phyloP scores from a whole-genome alignment of 1,284 basidiomycete species.

The Sanghuangporus weigelae region DNA sequence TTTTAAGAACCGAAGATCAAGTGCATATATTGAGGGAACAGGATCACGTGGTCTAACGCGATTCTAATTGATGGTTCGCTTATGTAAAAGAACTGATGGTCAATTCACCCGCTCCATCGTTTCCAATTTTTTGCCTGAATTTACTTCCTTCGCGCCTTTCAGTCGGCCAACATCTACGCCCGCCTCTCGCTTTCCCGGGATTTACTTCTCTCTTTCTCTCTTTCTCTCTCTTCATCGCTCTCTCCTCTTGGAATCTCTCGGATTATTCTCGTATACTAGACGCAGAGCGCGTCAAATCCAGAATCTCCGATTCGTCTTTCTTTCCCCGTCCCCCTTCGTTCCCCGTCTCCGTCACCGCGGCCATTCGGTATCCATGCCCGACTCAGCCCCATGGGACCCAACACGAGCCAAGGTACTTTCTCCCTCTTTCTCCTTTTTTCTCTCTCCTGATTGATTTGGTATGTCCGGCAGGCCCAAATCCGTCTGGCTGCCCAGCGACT shows the following conservation, averaged over 20 bases:
- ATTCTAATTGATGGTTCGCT: not conserved
- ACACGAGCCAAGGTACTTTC: conserved; percentile 23
- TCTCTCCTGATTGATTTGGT: not conserved
- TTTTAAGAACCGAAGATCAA: not conserved
- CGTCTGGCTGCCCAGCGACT: conserved; percentile 58
- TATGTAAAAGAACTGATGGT: not conserved
- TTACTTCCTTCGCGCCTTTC: not conserved
- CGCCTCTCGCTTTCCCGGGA: not conserved
- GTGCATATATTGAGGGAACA: not conserved
- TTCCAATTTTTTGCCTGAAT: not conserved
- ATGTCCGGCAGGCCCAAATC: conserved; percentile 46
- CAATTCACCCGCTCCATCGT: not conserved
- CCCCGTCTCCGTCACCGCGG: not conserved
- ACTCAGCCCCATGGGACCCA: conserved; percentile 20
- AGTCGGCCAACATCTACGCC: not conserved
- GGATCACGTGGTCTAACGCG: not conserved
- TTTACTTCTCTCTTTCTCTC: not conserved
- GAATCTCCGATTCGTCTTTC: not conserved
- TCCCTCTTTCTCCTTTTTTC: not conserved
- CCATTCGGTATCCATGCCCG: not conserved
- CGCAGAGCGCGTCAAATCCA: not conserved
- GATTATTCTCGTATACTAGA: not conserved
- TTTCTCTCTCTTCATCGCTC: not conserved
- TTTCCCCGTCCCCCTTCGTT: not conserved
- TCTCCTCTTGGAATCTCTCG: not conserved